phyloP scores from a whole-genome alignment of 176 grass and related monocot species.

The Echinochloa phyllopogon region DNA sequence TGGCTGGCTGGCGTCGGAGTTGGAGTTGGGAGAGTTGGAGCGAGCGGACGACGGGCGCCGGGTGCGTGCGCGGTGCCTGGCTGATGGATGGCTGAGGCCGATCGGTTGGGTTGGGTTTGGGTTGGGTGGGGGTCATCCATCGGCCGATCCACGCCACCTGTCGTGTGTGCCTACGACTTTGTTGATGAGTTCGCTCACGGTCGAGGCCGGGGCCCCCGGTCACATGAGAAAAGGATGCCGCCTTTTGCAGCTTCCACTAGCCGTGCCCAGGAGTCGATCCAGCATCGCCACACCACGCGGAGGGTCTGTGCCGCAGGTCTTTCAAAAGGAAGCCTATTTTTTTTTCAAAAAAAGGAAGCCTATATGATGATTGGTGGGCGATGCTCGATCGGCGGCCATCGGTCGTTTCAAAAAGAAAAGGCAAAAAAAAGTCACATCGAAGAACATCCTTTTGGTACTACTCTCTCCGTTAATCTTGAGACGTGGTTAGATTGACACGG shows the following conservation, averaged over 20 bases:
- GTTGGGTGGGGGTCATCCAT: background rate
- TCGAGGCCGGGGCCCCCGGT: background rate
- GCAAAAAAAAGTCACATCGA: too few relatives aligned
- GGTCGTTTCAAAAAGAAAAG: background rate
- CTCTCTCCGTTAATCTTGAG: too few relatives aligned
- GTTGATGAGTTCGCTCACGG: background rate
- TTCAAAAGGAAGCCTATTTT: background rate
- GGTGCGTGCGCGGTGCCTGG: background rate
- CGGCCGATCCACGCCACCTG: background rate
- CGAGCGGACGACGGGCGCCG: background rate
- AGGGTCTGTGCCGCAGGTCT: background rate
- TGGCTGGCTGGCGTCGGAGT: background rate
- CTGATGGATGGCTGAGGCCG: background rate
- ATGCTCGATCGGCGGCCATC: background rate
- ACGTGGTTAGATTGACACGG: too few relatives aligned
- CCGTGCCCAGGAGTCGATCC: background rate
- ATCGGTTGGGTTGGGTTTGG: background rate
- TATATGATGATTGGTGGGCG: too few relatives aligned
- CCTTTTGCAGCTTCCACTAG: slow-evolving; percentile 12
- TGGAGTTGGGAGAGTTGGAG: background rate
- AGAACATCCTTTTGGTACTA: too few relatives aligned
- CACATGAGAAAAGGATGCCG: background rate
- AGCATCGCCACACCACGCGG: background rate
- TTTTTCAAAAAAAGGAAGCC: too few relatives aligned
- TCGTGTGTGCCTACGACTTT: background rate